Evolutionary conservation across 805 yeast species (phyloP), one percentile per base, ranked within the genome.

Genomic region (Cyberlindnera saturnus): DNA sequence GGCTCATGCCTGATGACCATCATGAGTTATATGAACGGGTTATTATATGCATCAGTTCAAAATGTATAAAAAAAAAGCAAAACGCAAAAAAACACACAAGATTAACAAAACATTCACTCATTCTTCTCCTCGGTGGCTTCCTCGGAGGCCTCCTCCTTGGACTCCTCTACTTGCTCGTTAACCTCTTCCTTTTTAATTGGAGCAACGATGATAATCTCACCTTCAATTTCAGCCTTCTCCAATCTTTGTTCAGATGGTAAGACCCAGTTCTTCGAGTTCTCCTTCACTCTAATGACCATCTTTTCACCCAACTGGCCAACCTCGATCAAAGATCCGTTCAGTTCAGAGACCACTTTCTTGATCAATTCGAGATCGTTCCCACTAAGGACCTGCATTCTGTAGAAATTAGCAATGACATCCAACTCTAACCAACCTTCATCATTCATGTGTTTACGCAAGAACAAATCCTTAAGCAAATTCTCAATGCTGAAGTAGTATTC

Each of bases 401-500:
- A 79, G 64, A 89, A 89, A 46, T 73, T 68, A 46, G 87, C 79
- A 50, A 88, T 72, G 44, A 78, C 71, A 6, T 63, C 58, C 45
- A 88, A 63, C 30, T 81, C 78, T 42, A 89, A 73, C 72, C 82
- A 81, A 20, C 96, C 96, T 46, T 78, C 71, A 38, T 74, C 56
- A 63, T 82, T 77, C 95, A 91, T 86, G 56, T 85, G 86, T 51
- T 79, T 75, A 64, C 96, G 79, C 65, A 93, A 72, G 61, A 67
- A 91, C 40, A 82, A 69, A 66, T 93, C 99, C 66, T 88, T 86
- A 54, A 83, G 71, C 65, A 93, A 73, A 65, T 93, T 93, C 55
- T 88, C 96, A 40, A 81, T 71, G 28, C 95, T 82, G 67, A 93
- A 86, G 65, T 93, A 93, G 70, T 93, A 93, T 60, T 87, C 93